Evolutionary conservation across 345 rosid genomes (phyloP), one percentile per base, ranked within the genome.

Genomic region (Populus davidiana): DNA sequence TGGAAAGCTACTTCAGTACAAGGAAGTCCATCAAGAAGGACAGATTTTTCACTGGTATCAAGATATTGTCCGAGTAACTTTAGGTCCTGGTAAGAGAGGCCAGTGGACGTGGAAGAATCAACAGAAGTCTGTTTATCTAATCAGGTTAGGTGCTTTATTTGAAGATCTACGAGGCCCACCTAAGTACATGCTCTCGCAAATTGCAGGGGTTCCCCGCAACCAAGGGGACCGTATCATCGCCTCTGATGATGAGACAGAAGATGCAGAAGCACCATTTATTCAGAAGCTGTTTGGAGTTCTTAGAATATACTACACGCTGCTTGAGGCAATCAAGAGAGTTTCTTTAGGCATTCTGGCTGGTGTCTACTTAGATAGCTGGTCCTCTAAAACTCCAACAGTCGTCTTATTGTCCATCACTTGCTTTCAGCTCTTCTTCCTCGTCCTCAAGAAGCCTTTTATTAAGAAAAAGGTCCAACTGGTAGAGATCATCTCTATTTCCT

Each of bases 121-220:
- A 77, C 47, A 87, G 4, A 80, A 78, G 25, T 91, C 91, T 16
- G 25, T 79, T 31, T 84, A 83, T 75, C 85, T 86, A 54, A 83
- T 79, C 72, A 86, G 76, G 78, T 75, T 90, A 36, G 99, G 98
- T 74, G 89, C 98, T 52, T 85, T 95, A 13, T 95, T 93, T 64
- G 92, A 91, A 86, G 97, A 95, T 78, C 87, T 95, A 54, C 85
- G 99, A 73, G 99, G 99, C 12, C 99, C 99, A 13, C 99, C 99
- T 35, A 91, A 95, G 73, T 95, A 95, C 85, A 95, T 95, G 98
- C 91, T 95, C 27, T 87, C 99, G 56, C 98, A 90, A 87, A 93
- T 95, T 47, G 84, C 94, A 20, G 78, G 85, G 72, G 84, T 77
- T 85, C 81, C 82, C 12, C 80, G 79, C 27, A 91, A 69, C 80